Conservation (phyloP, 2,329 filamentous ascomycete species). For the Neoarthrinium moseri region DNA sequence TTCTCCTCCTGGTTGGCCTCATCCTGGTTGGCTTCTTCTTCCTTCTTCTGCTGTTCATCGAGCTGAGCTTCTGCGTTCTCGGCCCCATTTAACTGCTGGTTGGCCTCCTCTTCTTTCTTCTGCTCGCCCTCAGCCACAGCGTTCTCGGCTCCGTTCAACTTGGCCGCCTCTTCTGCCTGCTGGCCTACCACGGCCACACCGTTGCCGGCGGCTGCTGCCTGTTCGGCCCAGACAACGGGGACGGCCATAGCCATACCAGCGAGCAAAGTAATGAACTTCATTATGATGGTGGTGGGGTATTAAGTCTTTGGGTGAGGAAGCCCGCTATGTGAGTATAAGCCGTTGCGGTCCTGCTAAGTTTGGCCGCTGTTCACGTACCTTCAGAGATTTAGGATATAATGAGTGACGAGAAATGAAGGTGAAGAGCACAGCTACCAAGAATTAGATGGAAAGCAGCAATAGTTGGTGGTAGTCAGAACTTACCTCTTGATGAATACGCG, state of each 20-base stretch:
- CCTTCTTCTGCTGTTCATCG: neutral
- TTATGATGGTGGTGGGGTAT: conserved; percentile 13
- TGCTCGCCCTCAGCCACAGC: neutral
- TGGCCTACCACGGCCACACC: no score
- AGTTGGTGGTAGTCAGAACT: neutral
- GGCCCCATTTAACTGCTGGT: neutral
- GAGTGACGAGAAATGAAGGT: conserved; percentile 20
- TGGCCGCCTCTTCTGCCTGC: neutral
- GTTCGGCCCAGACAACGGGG: conserved; percentile 15
- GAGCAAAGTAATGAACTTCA: conserved; percentile 24
- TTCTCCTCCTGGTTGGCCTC: conserved; percentile 5
- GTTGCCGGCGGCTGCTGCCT: no score
- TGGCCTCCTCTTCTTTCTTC: neutral
- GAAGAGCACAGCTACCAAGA: conserved; percentile 26
- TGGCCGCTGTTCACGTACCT: neutral
- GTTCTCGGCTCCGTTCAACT: neutral
- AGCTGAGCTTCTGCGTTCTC: neutral
- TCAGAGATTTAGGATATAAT: conserved; percentile 22
- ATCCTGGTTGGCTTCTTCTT: neutral
- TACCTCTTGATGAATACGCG: no score
- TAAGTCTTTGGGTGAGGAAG: conserved; percentile 11
- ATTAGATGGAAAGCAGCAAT: neutral
- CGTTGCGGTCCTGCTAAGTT: no score
- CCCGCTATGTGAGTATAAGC: neutral
- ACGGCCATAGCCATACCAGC: conserved; percentile 20